These are phyloP conservation scores for Chaetomidium leptoderma DNA, from an alignment of 495 filamentous ascomycete genomes.

Conservation along the genomic window DNA sequence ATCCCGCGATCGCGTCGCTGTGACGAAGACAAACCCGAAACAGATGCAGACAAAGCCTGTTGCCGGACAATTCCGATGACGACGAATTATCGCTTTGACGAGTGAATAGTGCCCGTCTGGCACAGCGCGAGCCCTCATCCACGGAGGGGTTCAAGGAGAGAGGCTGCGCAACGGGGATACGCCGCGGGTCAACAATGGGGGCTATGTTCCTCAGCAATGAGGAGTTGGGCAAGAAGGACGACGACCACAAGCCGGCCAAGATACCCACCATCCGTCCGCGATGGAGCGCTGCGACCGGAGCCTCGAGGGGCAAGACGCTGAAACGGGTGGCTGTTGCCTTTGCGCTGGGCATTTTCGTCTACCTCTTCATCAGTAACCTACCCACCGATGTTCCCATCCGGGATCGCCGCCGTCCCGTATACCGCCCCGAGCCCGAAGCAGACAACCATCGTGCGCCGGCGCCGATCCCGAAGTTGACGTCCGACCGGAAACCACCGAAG, in stretches of 20 bases:
- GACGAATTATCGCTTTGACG: neutral
- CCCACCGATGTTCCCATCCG: slow-evolving; percentile 34
- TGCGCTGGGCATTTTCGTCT: slow-evolving; percentile 31
- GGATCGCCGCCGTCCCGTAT: slow-evolving; percentile 30
- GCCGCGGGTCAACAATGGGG: slow-evolving; percentile 31
- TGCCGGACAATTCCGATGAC: neutral
- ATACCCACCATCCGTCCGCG: slow-evolving; percentile 18
- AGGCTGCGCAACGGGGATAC: neutral
- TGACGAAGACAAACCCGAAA: neutral
- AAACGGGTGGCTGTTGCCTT: slow-evolving; percentile 37
- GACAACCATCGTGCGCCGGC: slow-evolving; percentile 18
- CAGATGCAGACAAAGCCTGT: neutral
- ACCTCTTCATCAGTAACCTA: slow-evolving; percentile 44
- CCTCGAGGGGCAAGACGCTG: slow-evolving; percentile 34
- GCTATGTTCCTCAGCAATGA: slow-evolving; percentile 41
- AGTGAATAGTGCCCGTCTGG: slow-evolving; percentile 1
- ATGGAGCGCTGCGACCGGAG: slow-evolving; percentile 33
- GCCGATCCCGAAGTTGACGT: slow-evolving; percentile 22
- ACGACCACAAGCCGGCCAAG: slow-evolving; percentile 44
- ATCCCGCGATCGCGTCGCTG: slow-evolving; percentile 1
- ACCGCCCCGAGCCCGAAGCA: slow-evolving; percentile 24
- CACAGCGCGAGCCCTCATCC: neutral
- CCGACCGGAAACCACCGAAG: slow-evolving; percentile 10
- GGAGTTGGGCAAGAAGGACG: slow-evolving; percentile 48
- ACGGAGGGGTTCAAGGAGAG: neutral